Evolutionary conservation across 2,329 filamentous ascomycete genomes (phyloP).

Genomic region (Fusarium sp.): DNA sequence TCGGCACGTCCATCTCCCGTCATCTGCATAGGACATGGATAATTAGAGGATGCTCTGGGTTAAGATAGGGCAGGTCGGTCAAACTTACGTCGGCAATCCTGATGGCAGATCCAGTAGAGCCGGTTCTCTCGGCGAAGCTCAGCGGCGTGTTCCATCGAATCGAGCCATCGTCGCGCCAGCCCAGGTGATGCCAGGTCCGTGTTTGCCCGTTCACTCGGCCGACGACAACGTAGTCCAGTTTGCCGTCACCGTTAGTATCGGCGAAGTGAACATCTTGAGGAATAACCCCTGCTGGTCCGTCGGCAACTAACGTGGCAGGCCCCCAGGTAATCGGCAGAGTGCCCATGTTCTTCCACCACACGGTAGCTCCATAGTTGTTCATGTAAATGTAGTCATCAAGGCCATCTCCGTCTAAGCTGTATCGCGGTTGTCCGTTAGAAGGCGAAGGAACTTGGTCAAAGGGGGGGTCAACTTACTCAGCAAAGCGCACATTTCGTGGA

Average conservation of each 20-base stretch:
- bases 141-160: background rate
- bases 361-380: background rate
- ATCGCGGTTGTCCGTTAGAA: background rate
- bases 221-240: background rate
- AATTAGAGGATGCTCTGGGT: background rate
- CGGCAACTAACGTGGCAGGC: background rate
- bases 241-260: background rate
- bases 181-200: background rate
- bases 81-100: background rate
- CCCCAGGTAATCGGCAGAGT: background rate
- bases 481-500: conserved; percentile 9
- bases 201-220: background rate
- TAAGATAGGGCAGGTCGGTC: background rate
- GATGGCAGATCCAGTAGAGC: background rate
- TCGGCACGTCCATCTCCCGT: background rate
- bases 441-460: background rate
- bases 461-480: conserved; percentile 6
- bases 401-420: background rate
- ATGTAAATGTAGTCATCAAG: background rate
- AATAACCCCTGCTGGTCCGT: background rate
- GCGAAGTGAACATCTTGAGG: background rate
- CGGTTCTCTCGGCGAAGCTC: background rate
- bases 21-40: background rate
- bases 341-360: background rate
- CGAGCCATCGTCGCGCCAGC: background rate